These are phyloP conservation scores for Gossypium arboreum DNA, from an alignment of 345 rosid species.

Conservation along the genomic window DNA sequence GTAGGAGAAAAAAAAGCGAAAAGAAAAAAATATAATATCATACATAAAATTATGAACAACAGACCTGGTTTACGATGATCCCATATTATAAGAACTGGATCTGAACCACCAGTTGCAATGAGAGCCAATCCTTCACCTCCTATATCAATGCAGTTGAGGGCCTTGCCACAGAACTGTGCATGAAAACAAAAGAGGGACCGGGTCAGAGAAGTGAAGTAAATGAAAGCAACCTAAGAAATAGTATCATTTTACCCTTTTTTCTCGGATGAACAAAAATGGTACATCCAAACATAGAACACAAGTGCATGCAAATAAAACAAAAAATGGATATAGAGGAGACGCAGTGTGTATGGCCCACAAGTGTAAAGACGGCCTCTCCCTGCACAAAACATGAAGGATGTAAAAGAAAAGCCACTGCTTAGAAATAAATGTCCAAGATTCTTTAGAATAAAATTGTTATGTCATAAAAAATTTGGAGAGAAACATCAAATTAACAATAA, in stretches of 20 bases:
- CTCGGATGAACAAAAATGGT: neutral
- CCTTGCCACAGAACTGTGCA: constrained; percentile 77
- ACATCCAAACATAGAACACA: neutral
- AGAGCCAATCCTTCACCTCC: constrained; percentile 94
- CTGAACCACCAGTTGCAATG: constrained; percentile 88
- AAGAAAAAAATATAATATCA: too few species aligned
- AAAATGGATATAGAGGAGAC: constrained; percentile 37
- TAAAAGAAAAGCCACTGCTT: neutral
- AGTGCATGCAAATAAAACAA: neutral
- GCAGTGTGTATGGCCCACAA: constrained; percentile 88
- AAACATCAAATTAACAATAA: neutral
- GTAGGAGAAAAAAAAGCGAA: too few species aligned
- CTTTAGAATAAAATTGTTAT: neutral
- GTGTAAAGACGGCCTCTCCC: constrained; percentile 67
- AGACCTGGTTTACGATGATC: too few species aligned
- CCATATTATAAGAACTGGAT: neutral
- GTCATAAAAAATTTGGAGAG: neutral
- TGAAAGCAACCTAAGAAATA: neutral
- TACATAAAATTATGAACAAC: too few species aligned
- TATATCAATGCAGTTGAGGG: constrained; percentile 68
- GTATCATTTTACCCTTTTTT: neutral
- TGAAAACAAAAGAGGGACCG: neutral
- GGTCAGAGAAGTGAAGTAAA: neutral
- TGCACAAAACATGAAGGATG: too few species aligned
- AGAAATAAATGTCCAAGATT: neutral